Base-by-base conservation (phyloP, 495 filamentous ascomycete genomes). In the Daldinia concentrica region DNA sequence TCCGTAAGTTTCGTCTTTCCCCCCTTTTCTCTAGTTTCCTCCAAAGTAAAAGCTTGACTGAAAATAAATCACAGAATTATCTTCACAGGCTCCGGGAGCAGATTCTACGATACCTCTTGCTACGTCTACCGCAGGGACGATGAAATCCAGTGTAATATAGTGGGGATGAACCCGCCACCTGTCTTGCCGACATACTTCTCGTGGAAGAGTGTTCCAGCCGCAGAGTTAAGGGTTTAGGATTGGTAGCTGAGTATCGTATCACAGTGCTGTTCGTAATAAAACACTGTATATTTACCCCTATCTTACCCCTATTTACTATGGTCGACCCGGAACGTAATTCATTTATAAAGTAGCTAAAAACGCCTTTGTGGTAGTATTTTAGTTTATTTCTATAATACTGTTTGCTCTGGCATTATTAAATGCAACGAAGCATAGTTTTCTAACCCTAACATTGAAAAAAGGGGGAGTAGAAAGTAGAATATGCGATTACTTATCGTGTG, bases 31-130 rank as follows among this genome's bases (percentile, higher is more conserved):
- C 11, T 36, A 3, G 34, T 36, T 14, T 36, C 34, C 12, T 36
- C 12, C 34, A 5, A 36, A 12, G 32, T 34, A 14, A 36, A 36
- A 12, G 32, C 11, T 4, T 6, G 59, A 32, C 66, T 32, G 41
- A 7, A 8, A 8, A 8, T 22, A 6, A 54, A 59, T 58, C 48
- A 7, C 37, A 68, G 70, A 14, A 68, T 68, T 41, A 14, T 73
- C 37, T 73, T 73, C 39, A 57, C 22, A 6, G 65, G 27, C 24
- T 61, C n/a, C 0, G 70, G 70, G n/a, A 69, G 65, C 34, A 64
- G 57, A 41, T 68, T 64, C 56, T 68, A 58, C 29, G 62, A 69
- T 34, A 68, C 29, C 32, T 62, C 61, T 9, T 73, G 70, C 56
- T 69, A 73, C 34, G 19, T 73, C 32, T 32, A 41, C 27, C 60